These are phyloP conservation scores for Oryza punctata DNA, from an alignment of 176 grass and related monocot genomes.

Conservation along the genomic window DNA sequence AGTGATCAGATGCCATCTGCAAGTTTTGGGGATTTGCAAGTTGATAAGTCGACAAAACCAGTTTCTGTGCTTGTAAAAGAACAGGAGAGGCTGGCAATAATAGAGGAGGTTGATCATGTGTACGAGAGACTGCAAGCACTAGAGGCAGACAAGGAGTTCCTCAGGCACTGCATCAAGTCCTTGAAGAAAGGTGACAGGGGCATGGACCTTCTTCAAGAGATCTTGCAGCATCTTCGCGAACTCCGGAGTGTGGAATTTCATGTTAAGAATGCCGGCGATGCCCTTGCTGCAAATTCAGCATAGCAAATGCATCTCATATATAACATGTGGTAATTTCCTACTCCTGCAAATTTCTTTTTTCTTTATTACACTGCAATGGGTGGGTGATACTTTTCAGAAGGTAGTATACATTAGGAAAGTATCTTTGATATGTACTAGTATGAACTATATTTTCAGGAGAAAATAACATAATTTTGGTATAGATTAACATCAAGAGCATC, in stretches of 20 bases:
- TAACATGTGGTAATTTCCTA: slow-evolving; percentile 29
- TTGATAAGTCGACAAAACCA: slow-evolving; percentile 22
- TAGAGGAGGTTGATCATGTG: slow-evolving; percentile 80
- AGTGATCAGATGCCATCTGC: slow-evolving; percentile 34
- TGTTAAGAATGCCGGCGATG: slow-evolving; percentile 56
- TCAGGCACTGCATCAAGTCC: slow-evolving; percentile 89
- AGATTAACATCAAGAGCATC: neutral
- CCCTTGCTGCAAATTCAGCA: slow-evolving; percentile 43
- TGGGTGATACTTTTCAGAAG: neutral
- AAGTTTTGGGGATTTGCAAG: slow-evolving; percentile 18
- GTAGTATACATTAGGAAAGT: neutral
- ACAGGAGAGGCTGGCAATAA: slow-evolving; percentile 65
- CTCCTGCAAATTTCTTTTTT: neutral
- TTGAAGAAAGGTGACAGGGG: slow-evolving; percentile 90
- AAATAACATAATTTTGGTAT: neutral
- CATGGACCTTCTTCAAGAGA: slow-evolving; percentile 88
- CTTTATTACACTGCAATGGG: neutral
- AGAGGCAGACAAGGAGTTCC: slow-evolving; percentile 94
- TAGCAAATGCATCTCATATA: slow-evolving; percentile 5
- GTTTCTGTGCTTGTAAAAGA: slow-evolving; percentile 34
- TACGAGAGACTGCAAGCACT: slow-evolving; percentile 86
- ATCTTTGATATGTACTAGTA: neutral
- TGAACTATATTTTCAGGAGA: neutral
- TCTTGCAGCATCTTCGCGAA: slow-evolving; percentile 91
- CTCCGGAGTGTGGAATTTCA: slow-evolving; percentile 75